Evolutionary conservation across 495 filamentous ascomycete genomes (phyloP).

Genomic region (Penicillium lividum): DNA sequence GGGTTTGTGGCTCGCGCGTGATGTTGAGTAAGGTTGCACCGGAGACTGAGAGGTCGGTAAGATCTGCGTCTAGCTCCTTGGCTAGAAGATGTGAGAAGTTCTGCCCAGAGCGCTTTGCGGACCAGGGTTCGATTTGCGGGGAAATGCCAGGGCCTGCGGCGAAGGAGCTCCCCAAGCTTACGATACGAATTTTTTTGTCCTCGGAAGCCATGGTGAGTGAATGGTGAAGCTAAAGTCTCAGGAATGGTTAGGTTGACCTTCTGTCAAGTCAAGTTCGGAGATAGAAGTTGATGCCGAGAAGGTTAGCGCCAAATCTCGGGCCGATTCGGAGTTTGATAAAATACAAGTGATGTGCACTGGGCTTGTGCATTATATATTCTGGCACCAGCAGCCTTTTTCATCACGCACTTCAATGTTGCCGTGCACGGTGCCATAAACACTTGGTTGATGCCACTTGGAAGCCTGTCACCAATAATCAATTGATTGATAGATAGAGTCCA

Average conservation of each 20-base stretch:
- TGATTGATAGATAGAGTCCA: too few species aligned
- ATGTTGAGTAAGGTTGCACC: conserved; percentile 47
- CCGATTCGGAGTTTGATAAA: too few species aligned
- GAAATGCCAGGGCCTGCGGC: conserved; percentile 47
- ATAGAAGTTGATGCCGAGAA: not conserved
- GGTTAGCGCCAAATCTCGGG: not conserved
- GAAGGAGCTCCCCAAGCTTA: conserved; percentile 40
- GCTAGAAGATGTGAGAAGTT: conserved; percentile 47
- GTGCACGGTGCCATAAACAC: too few species aligned
- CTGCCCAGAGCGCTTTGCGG: conserved; percentile 36
- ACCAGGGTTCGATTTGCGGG: conserved; percentile 31
- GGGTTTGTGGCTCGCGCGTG: conserved; percentile 35
- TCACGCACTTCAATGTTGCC: too few species aligned
- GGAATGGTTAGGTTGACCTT: not conserved
- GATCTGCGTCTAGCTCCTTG: conserved; percentile 28
- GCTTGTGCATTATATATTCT: too few species aligned
- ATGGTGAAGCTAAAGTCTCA: not conserved
- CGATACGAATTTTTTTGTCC: conserved; percentile 15
- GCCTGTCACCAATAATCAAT: too few species aligned
- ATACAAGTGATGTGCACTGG: too few species aligned
- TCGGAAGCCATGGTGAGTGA: not conserved
- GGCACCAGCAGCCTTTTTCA: too few species aligned
- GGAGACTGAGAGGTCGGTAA: conserved; percentile 45
- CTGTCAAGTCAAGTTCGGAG: not conserved
- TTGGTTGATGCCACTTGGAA: too few species aligned